phyloP scores from a whole-genome alignment of 352 stramenopile species.

The Phytophthora chlamydospora region DNA sequence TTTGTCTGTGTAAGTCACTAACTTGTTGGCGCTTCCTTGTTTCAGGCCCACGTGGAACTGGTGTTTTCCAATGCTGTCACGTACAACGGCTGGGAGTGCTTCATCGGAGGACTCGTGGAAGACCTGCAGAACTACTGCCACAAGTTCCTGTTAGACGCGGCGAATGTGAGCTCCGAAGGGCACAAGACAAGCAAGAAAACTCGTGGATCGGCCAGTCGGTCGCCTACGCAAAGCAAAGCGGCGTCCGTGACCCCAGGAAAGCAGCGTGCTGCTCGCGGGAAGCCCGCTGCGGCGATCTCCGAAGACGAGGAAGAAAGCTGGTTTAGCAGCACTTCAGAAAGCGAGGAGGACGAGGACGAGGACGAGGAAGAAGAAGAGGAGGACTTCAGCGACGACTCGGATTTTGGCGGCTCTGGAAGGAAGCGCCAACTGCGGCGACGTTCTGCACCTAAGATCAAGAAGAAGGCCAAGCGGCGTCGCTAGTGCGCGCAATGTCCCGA shows the following conservation, averaged over 20 bases:
- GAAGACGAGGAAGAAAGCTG: constrained; percentile 63
- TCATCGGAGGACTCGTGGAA: constrained; percentile 62
- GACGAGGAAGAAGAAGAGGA: constrained; percentile 68
- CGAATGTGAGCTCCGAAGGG: constrained; percentile 42
- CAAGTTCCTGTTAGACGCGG: constrained; percentile 78
- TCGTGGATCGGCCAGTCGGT: neutral
- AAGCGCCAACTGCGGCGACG: constrained; percentile 42
- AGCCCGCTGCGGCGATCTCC: constrained; percentile 28
- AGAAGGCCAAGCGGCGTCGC: constrained; percentile 40
- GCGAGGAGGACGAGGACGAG: constrained; percentile 60
- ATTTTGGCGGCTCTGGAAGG: constrained; percentile 44
- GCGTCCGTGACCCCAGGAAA: constrained; percentile 34
- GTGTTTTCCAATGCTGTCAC: constrained; percentile 83
- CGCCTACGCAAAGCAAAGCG: constrained; percentile 21
- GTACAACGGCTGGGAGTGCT: constrained; percentile 76
- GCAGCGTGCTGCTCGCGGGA: constrained; percentile 31
- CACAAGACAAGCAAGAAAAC: constrained; percentile 30
- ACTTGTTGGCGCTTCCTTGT: neutral
- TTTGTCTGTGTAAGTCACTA: constrained; percentile 11
- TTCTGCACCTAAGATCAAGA: constrained; percentile 25
- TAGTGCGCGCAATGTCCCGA: constrained; percentile 8
- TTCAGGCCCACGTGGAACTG: constrained; percentile 71
- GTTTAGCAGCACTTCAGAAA: constrained; percentile 52
- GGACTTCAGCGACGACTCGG: constrained; percentile 43
- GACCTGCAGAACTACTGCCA: constrained; percentile 75